Conservation (phyloP, 495 filamentous ascomycete genomes). For the Geopyxis carbonaria region DNA sequence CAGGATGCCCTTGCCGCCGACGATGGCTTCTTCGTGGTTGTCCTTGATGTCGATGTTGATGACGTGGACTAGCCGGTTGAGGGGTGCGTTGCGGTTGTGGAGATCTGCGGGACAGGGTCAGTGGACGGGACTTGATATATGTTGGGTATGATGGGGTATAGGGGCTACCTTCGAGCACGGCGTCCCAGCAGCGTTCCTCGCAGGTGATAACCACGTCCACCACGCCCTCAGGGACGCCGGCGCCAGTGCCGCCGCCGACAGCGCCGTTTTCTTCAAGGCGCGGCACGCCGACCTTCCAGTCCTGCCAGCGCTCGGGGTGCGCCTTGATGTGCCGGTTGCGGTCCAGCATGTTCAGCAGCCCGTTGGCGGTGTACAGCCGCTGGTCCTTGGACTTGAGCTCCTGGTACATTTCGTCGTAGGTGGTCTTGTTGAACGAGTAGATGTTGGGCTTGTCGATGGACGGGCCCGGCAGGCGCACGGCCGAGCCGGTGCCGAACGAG, state of each 20-base stretch:
- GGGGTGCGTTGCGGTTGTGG: slow-evolving; percentile 56
- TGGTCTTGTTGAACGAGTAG: slow-evolving; percentile 88
- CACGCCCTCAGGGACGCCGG: slow-evolving; percentile 50
- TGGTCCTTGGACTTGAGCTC: slow-evolving; percentile 74
- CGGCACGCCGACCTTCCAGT: slow-evolving; percentile 81
- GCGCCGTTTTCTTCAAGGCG: slow-evolving; percentile 39
- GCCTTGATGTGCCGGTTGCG: slow-evolving; percentile 83
- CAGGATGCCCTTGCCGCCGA: slow-evolving; percentile 81
- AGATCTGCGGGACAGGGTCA: slow-evolving; percentile 36
- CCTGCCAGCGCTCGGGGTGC: slow-evolving; percentile 94
- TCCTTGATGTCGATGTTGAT: slow-evolving; percentile 98
- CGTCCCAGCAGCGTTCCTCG: slow-evolving; percentile 97
- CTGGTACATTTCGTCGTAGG: slow-evolving; percentile 80
- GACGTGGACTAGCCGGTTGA: slow-evolving; percentile 88
- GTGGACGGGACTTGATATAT: background rate
- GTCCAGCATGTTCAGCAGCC: slow-evolving; percentile 85
- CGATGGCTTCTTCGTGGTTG: slow-evolving; percentile 87
- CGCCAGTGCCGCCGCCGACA: slow-evolving; percentile 24
- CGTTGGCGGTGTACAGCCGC: slow-evolving; percentile 77
- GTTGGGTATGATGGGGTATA: slow-evolving; percentile 4
- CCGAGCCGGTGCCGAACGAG: slow-evolving; percentile 90
- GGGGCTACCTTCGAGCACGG: slow-evolving; percentile 56
- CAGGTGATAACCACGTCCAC: slow-evolving; percentile 95
- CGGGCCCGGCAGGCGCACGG: slow-evolving; percentile 86
- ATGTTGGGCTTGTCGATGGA: slow-evolving; percentile 86